Conservation (phyloP, 1,284 basidiomycete species). For the Malassezia dermatis region DNA sequence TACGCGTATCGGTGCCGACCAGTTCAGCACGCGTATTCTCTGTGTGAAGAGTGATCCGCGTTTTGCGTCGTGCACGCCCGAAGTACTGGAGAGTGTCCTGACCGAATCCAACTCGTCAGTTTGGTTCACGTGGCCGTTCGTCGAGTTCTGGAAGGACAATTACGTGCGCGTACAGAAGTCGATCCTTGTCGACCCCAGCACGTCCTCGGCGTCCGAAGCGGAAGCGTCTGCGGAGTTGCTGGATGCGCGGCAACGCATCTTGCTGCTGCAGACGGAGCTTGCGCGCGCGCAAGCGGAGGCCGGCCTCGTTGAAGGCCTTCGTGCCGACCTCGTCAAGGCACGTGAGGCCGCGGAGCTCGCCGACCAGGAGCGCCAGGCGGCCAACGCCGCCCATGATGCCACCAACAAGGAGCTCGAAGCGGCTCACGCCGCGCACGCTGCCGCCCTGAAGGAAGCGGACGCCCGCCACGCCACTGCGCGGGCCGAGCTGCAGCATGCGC, state of each 20-base stretch:
- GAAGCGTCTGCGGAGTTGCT: conserved; percentile 31
- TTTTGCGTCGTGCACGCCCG: conserved; percentile 78
- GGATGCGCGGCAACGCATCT: conserved; percentile 37
- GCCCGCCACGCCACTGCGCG: neutral
- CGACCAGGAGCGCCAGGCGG: neutral
- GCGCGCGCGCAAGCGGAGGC: conserved; percentile 14
- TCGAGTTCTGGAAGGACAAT: conserved; percentile 96
- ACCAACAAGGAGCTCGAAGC: neutral
- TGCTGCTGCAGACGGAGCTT: conserved; percentile 23
- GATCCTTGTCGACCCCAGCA: conserved; percentile 34
- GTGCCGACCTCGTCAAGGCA: conserved; percentile 8
- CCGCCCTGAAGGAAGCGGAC: neutral
- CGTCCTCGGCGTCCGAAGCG: conserved; percentile 20
- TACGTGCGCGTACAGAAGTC: conserved; percentile 49
- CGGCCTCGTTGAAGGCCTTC: conserved; percentile 13
- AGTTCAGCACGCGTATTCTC: conserved; percentile 73
- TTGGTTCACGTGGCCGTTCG: conserved; percentile 96
- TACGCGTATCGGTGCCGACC: conserved; percentile 70
- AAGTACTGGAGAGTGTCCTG: conserved; percentile 50
- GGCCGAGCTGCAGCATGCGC: neutral
- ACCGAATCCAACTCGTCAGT: conserved; percentile 49
- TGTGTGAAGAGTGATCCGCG: conserved; percentile 79
- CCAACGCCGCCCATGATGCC: neutral
- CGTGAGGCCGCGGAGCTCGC: neutral
- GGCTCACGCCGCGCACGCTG: neutral